Base-by-base conservation (phyloP, 768 basidiomycete genomes). In the Cystobasidium ongulense region DNA sequence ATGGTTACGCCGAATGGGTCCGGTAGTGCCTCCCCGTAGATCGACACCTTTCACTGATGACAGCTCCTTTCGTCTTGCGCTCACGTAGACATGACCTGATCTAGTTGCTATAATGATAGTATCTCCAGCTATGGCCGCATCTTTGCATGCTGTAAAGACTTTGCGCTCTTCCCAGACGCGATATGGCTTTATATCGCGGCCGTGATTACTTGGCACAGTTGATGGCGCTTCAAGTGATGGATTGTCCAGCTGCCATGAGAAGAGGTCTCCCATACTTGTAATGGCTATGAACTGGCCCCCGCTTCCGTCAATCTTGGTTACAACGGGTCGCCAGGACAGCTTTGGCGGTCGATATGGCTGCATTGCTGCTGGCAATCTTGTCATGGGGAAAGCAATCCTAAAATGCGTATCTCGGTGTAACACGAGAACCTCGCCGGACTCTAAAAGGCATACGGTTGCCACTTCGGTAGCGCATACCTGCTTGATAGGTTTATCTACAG, bases 51-150 rank as follows among this genome's bases (percentile, higher is more conserved):
- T 52, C 21, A 53, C 41, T 15, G 57, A 18, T 3, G 78, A 64
- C 43, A 78, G 73, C 78, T 83, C 83, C 38, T 74, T 77, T 72
- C 80, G 86, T 31, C 91, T 86, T 23, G 87, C 84, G 27, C 93
- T 89, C 27, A 94, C 85, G 79, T 89, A 97, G 36, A 95, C 93
- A 77, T 97, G 93, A 0, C 95, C 95, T 2, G 95, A 94, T 75
- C 90, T 87, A 0, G 95, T 98, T 82, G 91, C 96, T 57, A 98
- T 85, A 79, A 96, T 88, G 78, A 96, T 86, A 18, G 89, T 91
- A 76, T 96, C 92, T 0, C 87, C 83, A 23, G 92, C 91, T 17
- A 97, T 84, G 0, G 92, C 92, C 10, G 95, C 89, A 77, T 98
- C 95, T 79, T 85, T 87, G 38, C 92, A 91, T 17, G 90, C 88